A percentile compares a stretch with the other conserved stretches of the same genome.
Evolutionary conservation across 2,329 filamentous ascomycete genomes (phyloP).

Genomic region (Davidsoniella neocaledoniae): DNA sequence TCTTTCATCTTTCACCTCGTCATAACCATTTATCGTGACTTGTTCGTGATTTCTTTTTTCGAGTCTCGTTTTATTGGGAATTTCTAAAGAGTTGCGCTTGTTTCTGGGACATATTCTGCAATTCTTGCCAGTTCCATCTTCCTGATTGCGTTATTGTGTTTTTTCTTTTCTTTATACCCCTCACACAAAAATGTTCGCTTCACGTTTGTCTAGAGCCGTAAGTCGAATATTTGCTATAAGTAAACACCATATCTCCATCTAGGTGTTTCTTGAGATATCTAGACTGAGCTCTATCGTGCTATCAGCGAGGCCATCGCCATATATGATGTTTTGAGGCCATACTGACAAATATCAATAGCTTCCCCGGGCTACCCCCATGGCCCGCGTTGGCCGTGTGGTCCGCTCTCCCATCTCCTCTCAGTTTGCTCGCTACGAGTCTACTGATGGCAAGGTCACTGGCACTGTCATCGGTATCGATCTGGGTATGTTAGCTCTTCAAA

Average conservation of each 20-base stretch:
- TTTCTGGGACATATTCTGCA: constrained; percentile 5
- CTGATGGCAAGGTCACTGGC: constrained; percentile 80
- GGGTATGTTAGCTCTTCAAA: constrained; percentile 38
- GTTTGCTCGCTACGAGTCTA: constrained; percentile 64
- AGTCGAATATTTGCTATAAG: constrained; percentile 22
- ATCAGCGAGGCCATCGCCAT: constrained; percentile 12
- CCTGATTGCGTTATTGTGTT: constrained; percentile 20
- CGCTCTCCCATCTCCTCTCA: constrained; percentile 55
- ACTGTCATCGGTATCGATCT: constrained; percentile 96
- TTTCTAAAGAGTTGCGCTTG: constrained; percentile 6
- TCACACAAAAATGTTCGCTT: constrained; percentile 48
- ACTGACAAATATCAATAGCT: constrained; percentile 32
- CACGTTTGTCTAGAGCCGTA: constrained; percentile 60
- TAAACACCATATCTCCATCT: not conserved
- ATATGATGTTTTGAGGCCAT: not conserved
- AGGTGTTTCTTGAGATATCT: constrained; percentile 3
- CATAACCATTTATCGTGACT: constrained; percentile 15
- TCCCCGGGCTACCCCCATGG: constrained; percentile 55
- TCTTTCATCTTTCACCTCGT: constrained; percentile 13
- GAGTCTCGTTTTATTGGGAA: constrained; percentile 6
- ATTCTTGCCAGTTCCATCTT: constrained; percentile 14
- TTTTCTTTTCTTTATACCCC: constrained; percentile 22
- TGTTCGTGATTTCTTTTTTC: constrained; percentile 17
- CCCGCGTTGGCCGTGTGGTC: constrained; percentile 44
- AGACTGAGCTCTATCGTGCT: constrained; percentile 5